Conservation (phyloP, 192 early-diverging fungal species). For the Backusella morwellensis region DNA sequence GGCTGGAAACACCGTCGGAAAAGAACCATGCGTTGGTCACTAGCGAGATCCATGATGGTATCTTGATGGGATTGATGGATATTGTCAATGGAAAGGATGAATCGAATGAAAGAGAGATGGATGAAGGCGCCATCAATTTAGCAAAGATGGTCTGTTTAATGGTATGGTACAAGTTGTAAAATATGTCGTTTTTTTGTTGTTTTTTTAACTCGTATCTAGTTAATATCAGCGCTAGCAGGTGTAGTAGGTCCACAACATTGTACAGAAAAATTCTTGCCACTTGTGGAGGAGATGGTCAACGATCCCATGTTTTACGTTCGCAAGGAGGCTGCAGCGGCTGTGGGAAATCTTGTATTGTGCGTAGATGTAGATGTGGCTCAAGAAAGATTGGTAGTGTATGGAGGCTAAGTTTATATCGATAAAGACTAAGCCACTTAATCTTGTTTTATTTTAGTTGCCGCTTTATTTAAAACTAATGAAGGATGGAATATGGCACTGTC, state of each 20-base stretch:
- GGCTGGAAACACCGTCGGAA: constrained; percentile 26
- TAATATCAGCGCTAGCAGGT: constrained; percentile 46
- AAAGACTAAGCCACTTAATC: background rate
- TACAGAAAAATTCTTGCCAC: constrained; percentile 43
- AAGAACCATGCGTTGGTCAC: constrained; percentile 38
- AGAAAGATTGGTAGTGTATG: constrained; percentile 24
- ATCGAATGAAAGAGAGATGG: constrained; percentile 13
- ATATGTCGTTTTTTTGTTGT: background rate
- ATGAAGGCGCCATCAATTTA: constrained; percentile 36
- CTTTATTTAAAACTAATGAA: constrained; percentile 49
- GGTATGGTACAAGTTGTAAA: constrained; percentile 8
- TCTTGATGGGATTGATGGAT: constrained; percentile 45
- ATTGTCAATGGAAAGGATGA: constrained; percentile 12
- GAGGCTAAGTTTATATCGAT: background rate
- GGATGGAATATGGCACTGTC: constrained; percentile 60
- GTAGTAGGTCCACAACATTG: constrained; percentile 49
- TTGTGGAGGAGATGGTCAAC: constrained; percentile 43
- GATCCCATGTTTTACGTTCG: constrained; percentile 57
- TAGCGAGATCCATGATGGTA: constrained; percentile 49
- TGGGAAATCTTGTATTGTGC: constrained; percentile 40
- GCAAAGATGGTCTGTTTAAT: constrained; percentile 41
- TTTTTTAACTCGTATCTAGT: constrained; percentile 24
- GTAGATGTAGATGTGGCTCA: constrained; percentile 31
- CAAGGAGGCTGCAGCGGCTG: constrained; percentile 47
- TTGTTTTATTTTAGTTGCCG: constrained; percentile 36